Evolutionary conservation across 202 grass and related monocot species (phyloP).

Genomic region (Dendrocalamus latiflorus): DNA sequence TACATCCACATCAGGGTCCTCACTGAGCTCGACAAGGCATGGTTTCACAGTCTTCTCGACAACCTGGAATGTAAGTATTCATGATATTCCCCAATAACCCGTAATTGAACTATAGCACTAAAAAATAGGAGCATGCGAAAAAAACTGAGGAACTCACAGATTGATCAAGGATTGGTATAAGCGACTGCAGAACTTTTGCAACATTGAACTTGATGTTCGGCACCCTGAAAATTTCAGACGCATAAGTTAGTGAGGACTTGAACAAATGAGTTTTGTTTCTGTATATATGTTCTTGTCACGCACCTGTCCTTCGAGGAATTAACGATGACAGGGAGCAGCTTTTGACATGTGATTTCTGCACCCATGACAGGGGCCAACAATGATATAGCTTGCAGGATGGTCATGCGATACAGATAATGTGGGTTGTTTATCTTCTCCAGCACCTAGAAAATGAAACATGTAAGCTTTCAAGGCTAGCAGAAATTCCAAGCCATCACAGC

Average conservation of each 20-base stretch:
- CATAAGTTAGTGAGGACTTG: background rate
- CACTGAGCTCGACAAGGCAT: constrained; percentile 78
- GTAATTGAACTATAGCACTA: background rate
- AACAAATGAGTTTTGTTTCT: background rate
- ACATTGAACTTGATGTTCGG: constrained; percentile 99
- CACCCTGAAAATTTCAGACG: constrained; percentile 44
- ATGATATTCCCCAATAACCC: constrained; percentile 23
- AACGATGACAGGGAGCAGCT: constrained; percentile 76
- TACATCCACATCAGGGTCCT: constrained; percentile 97
- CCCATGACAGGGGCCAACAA: constrained; percentile 90
- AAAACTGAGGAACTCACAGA: constrained; percentile 51
- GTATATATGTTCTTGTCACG: background rate
- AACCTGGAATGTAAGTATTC: constrained; percentile 47
- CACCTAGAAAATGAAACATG: constrained; percentile 46
- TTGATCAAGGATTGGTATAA: constrained; percentile 73
- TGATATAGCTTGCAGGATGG: constrained; percentile 74
- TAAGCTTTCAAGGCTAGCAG: background rate
- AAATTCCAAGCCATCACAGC: background rate
- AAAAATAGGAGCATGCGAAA: background rate
- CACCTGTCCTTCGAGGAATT: constrained; percentile 90
- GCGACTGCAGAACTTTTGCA: constrained; percentile 76
- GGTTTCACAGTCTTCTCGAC: constrained; percentile 68
- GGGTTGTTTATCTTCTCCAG: constrained; percentile 93
- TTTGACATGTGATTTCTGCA: constrained; percentile 79
- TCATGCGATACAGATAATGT: constrained; percentile 95